phyloP scores from a whole-genome alignment of 495 filamentous ascomycete genomes.

The Barbatosphaeria neglecta region DNA sequence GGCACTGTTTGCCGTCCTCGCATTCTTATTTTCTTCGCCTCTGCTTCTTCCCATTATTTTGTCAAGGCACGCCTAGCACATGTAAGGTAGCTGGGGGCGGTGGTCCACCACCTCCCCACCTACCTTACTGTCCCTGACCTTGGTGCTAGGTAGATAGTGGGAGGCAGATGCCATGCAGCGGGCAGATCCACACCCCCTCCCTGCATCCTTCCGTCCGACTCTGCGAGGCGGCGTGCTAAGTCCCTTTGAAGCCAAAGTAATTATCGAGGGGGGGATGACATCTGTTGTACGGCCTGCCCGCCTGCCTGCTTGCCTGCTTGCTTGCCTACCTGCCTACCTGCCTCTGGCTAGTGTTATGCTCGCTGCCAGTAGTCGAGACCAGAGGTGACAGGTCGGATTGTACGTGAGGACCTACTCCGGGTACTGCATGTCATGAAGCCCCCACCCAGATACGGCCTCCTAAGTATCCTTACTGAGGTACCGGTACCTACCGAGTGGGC shows the following conservation, averaged over 20 bases:
- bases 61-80: too few species aligned
- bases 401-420: too few species aligned
- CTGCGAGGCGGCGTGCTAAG: background rate
- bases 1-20: background rate
- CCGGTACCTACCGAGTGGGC: too few species aligned
- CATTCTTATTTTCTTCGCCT: background rate
- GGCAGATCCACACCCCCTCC: background rate
- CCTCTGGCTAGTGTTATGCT: background rate
- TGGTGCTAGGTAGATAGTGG: background rate
- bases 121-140: background rate
- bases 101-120: background rate
- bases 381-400: background rate
- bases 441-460: too few species aligned
- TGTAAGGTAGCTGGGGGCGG: too few species aligned
- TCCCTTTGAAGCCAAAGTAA: background rate
- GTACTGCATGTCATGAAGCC: too few species aligned
- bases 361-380: background rate
- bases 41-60: background rate
- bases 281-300: slow-evolving; percentile 1
- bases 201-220: background rate
- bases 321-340: too few species aligned
- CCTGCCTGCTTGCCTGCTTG: too few species aligned
- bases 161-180: background rate
- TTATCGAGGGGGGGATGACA: background rate
- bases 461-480: too few species aligned